phyloP scores from a whole-genome alignment of 192 early-diverging fungal genomes.

The Powellomyces hirtus region DNA sequence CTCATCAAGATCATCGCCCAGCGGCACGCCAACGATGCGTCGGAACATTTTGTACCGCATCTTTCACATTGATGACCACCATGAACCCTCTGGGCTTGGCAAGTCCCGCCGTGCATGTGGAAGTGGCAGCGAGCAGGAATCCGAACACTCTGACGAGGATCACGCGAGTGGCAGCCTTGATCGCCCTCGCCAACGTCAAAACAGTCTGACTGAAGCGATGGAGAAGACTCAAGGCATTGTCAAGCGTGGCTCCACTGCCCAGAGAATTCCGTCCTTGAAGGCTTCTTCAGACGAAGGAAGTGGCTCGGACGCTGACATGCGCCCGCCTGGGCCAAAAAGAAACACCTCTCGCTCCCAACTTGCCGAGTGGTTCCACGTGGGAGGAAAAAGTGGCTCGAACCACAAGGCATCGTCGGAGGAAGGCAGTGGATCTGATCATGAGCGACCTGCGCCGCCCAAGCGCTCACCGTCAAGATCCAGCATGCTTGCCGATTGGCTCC shows the following conservation, averaged over 20 bases:
- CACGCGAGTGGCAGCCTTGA: conserved; percentile 6
- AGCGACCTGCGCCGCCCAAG: conserved; percentile 6
- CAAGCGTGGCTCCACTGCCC: neutral
- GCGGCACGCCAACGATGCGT: neutral
- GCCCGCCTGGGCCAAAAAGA: neutral
- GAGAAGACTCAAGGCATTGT: neutral
- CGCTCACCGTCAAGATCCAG: conserved; percentile 12
- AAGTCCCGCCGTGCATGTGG: conserved; percentile 32
- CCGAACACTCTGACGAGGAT: conserved; percentile 9
- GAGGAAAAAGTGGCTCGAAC: neutral
- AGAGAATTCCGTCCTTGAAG: neutral
- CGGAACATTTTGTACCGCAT: conserved; percentile 45
- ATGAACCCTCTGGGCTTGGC: conserved; percentile 20
- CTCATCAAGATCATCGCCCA: too few species aligned
- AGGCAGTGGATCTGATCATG: neutral
- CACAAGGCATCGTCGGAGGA: conserved; percentile 1
- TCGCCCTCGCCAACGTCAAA: conserved; percentile 12
- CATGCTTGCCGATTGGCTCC: conserved; percentile 15
- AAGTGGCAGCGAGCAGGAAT: conserved; percentile 35
- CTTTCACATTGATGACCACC: conserved; percentile 31
- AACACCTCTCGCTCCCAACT: neutral
- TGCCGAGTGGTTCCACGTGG: neutral
- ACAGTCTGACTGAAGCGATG: conserved; percentile 1
- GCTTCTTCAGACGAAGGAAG: conserved; percentile 3
- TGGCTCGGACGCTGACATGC: conserved; percentile 15